These are phyloP conservation scores for Fusarium solani-melongenae DNA, from an alignment of 2,329 filamentous ascomycete species.

Conservation along the genomic window DNA sequence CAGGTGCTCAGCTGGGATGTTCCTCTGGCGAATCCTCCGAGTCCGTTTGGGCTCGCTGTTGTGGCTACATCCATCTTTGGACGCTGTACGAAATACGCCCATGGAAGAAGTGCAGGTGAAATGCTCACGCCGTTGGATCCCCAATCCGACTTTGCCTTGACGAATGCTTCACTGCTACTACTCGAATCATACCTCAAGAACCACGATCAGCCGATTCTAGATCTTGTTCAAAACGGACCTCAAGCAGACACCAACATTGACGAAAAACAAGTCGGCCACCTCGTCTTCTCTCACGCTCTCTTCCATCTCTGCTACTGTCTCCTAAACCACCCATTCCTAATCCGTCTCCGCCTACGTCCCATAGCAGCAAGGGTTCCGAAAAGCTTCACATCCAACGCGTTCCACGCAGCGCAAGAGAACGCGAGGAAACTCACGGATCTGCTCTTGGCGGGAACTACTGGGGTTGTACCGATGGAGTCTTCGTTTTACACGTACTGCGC, in stretches of 20 bases:
- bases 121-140: background rate
- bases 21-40: background rate
- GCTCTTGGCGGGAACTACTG: background rate
- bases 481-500: background rate
- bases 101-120: background rate
- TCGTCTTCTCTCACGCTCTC: conserved; percentile 23
- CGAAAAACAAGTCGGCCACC: conserved; percentile 8
- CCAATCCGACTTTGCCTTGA: background rate
- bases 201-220: background rate
- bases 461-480: background rate
- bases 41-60: background rate
- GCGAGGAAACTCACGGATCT: background rate
- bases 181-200: background rate
- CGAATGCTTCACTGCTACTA: background rate
- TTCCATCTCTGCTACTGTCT: conserved; percentile 51
- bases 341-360: conserved; percentile 46
- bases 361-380: background rate
- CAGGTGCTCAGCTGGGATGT: conserved; percentile 10
- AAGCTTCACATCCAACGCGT: background rate
- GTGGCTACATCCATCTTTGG: background rate
- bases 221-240: conserved; percentile 11
- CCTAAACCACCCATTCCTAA: conserved; percentile 62
- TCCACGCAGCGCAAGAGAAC: background rate
- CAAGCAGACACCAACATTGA: conserved; percentile 6
- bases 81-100: background rate